Conservation (phyloP, 441 rosid species). For the Gossypium trilobum region DNA sequence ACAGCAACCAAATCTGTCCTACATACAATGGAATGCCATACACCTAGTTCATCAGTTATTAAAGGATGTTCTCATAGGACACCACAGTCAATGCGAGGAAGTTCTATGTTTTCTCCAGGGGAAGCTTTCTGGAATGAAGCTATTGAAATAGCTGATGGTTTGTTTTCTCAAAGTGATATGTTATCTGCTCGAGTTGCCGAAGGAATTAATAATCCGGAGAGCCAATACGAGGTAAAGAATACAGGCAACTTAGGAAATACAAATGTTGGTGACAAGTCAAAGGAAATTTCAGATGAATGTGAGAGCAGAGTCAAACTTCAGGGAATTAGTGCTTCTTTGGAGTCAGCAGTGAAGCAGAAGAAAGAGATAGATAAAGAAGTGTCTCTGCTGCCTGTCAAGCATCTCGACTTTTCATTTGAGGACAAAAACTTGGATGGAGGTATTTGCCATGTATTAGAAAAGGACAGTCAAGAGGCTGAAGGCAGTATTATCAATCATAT, state of each 20-base stretch:
- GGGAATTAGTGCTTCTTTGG: slow-evolving; percentile 31
- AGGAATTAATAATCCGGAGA: slow-evolving; percentile 20
- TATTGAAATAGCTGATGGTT: slow-evolving; percentile 79
- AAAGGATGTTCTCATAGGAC: slow-evolving; percentile 39
- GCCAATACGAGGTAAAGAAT: slow-evolving; percentile 21
- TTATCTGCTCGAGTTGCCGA: slow-evolving; percentile 23
- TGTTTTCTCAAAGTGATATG: slow-evolving; percentile 34
- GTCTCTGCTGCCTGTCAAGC: slow-evolving; percentile 73
- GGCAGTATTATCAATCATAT: slow-evolving; percentile 28
- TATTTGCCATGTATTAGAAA: slow-evolving; percentile 18
- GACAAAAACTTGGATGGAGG: slow-evolving; percentile 40
- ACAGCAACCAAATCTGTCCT: slow-evolving; percentile 31
- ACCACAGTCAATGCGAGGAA: slow-evolving; percentile 72
- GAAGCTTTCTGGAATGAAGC: slow-evolving; percentile 96
- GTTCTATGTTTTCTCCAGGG: slow-evolving; percentile 87
- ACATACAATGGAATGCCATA: slow-evolving; percentile 33
- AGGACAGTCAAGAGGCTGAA: slow-evolving; percentile 32
- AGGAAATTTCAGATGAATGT: slow-evolving; percentile 34
- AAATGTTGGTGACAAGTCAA: slow-evolving; percentile 27
- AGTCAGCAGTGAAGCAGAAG: slow-evolving; percentile 28
- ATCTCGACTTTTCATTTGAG: slow-evolving; percentile 63
- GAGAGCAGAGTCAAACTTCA: slow-evolving; percentile 31
- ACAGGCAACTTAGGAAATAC: slow-evolving; percentile 22
- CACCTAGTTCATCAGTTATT: slow-evolving; percentile 53
- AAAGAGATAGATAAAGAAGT: slow-evolving; percentile 33